A percentile compares a stretch with the other conserved stretches of the same genome.
Conservation (phyloP, 495 filamentous ascomycete species). For the Podospora australis region DNA sequence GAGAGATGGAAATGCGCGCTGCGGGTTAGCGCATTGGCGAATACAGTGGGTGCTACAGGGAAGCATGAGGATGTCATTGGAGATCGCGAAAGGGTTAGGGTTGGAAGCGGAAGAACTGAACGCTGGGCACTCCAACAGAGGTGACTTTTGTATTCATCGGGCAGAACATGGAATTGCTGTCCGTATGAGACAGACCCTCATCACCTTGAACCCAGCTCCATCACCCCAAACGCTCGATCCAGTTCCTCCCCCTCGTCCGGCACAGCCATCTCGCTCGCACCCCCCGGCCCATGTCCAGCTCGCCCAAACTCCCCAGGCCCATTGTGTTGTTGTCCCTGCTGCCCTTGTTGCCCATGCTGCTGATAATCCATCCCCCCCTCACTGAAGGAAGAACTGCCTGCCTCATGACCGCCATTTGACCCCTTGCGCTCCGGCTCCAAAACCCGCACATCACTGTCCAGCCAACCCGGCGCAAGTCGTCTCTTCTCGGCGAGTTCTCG, state of each 20-base stretch:
- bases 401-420: too few relatives aligned
- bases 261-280: slow-evolving; percentile 41
- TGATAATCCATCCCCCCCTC: slow-evolving; percentile 4
- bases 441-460: slow-evolving; percentile 81
- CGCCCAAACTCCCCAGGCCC: neutral
- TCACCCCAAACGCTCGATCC: slow-evolving; percentile 79
- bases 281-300: slow-evolving; percentile 25
- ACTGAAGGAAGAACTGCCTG: too few relatives aligned
- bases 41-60: too few relatives aligned
- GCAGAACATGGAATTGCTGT: too few relatives aligned
- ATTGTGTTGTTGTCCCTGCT: slow-evolving; percentile 19
- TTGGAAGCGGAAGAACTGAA: too few relatives aligned
- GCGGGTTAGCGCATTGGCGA: too few relatives aligned
- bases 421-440: slow-evolving; percentile 61
- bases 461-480: slow-evolving; percentile 84
- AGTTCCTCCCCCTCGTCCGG: slow-evolving; percentile 67
- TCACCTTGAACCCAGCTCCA: slow-evolving; percentile 32
- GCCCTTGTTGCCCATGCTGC: slow-evolving; percentile 32
- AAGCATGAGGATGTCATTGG: too few relatives aligned
- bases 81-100: too few relatives aligned
- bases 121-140: too few relatives aligned
- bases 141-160: too few relatives aligned
- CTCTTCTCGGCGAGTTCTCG: slow-evolving; percentile 89
- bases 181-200: too few relatives aligned
- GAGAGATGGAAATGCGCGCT: too few relatives aligned